Conservation (phyloP, 257 asterid species). For the Salvia splendens region DNA sequence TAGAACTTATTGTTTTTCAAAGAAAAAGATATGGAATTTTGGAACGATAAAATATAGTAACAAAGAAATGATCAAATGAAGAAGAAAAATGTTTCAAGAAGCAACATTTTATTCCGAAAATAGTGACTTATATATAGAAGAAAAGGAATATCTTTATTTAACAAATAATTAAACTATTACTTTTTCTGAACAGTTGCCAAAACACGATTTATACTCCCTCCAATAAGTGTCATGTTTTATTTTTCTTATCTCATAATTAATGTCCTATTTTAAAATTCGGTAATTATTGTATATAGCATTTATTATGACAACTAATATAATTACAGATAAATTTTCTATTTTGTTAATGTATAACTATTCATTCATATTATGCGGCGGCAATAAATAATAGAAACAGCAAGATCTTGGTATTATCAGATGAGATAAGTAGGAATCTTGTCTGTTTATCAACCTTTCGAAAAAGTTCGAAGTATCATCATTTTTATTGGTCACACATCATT, state of each 20-base stretch:
- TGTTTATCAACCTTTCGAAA: constrained; percentile 23
- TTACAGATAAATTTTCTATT: too few relatives aligned
- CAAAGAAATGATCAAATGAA: too few relatives aligned
- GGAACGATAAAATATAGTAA: not conserved
- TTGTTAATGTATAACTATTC: not conserved
- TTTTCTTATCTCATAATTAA: too few relatives aligned
- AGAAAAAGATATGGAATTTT: not conserved
- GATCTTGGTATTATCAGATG: constrained; percentile 35
- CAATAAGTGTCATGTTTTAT: too few relatives aligned
- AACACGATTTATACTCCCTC: not conserved
- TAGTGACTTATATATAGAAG: not conserved
- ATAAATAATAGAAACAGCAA: constrained; percentile 29
- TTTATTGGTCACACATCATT: constrained; percentile 17
- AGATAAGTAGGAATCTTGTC: constrained; percentile 42
- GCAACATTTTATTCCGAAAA: too few relatives aligned
- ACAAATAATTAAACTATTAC: not conserved
- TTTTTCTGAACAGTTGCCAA: not conserved
- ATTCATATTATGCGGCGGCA: constrained; percentile 29
- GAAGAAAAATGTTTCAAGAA: too few relatives aligned
- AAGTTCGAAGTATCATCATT: constrained; percentile 13
- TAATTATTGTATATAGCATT: too few relatives aligned
- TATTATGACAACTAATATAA: too few relatives aligned
- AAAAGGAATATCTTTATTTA: not conserved
- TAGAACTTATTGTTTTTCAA: too few relatives aligned
- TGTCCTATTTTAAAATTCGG: too few relatives aligned